Evolutionary conservation across 176 grass and related monocot species (phyloP).

Genomic region (Guadua angustifolia): DNA sequence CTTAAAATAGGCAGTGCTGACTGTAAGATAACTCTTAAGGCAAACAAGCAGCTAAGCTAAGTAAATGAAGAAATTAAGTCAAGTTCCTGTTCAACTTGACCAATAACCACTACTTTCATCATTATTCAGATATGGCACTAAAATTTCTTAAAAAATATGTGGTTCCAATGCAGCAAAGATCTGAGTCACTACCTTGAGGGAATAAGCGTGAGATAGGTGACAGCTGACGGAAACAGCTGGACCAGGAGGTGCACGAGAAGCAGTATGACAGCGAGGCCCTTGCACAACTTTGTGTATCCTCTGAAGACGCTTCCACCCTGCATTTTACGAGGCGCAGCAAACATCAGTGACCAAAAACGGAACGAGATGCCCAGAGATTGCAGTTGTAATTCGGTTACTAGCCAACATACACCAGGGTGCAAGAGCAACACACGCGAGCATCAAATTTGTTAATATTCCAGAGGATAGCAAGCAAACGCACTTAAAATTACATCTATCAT

Average conservation of each 20-base stretch:
- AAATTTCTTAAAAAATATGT: neutral
- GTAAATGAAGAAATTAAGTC: neutral
- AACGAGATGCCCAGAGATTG: neutral
- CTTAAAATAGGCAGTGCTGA: neutral
- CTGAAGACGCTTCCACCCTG: conserved; percentile 78
- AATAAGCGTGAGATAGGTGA: conserved; percentile 84
- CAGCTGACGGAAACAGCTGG: conserved; percentile 72
- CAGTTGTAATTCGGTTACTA: neutral
- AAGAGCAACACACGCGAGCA: neutral
- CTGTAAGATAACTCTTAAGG: neutral
- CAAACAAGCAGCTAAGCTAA: neutral
- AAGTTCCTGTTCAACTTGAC: neutral
- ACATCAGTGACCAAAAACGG: neutral
- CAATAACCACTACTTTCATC: neutral
- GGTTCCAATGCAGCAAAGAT: conserved; percentile 23
- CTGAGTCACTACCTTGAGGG: conserved; percentile 65
- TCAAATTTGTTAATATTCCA: neutral
- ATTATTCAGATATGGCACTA: neutral
- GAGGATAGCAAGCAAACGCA: neutral
- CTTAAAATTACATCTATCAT: neutral
- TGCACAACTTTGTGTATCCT: conserved; percentile 91
- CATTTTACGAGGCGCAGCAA: conserved; percentile 21
- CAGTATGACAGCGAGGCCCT: conserved; percentile 81
- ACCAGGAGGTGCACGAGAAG: conserved; percentile 68
- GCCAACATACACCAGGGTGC: neutral